Evolutionary conservation across 192 early-diverging fungal species (phyloP).

Genomic region (Physocladia obscura): DNA sequence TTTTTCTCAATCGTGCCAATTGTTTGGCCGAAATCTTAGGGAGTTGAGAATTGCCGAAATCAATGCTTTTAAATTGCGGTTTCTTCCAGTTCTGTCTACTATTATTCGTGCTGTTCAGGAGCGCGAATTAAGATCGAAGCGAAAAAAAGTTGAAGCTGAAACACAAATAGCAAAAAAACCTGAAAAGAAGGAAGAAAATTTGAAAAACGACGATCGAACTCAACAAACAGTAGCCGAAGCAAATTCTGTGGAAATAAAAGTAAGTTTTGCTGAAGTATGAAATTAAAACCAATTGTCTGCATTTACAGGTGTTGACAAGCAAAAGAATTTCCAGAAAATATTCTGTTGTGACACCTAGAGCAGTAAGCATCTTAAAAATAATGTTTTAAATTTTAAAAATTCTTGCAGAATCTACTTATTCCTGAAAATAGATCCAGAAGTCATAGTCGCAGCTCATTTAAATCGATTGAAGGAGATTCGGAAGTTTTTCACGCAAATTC

Average conservation of each 20-base stretch:
- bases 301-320: background rate
- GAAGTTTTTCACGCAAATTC: no score
- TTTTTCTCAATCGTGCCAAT: background rate
- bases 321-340: no score
- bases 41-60: constrained; percentile 8
- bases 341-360: no score
- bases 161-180: background rate
- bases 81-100: background rate
- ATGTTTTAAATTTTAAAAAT: no score
- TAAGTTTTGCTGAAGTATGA: background rate
- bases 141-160: constrained; percentile 2
- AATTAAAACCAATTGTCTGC: background rate
- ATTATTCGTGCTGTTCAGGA: background rate
- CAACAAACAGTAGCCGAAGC: background rate
- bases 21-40: background rate
- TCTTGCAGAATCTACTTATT: no score
- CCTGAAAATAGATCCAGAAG: no score
- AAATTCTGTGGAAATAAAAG: background rate
- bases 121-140: background rate
- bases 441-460: no score
- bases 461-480: no score
- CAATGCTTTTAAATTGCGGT: background rate
- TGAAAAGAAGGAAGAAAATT: background rate
- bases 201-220: background rate
- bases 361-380: no score